phyloP scores from a whole-genome alignment of 805 yeast species.

The Yarrowia osloensis region DNA sequence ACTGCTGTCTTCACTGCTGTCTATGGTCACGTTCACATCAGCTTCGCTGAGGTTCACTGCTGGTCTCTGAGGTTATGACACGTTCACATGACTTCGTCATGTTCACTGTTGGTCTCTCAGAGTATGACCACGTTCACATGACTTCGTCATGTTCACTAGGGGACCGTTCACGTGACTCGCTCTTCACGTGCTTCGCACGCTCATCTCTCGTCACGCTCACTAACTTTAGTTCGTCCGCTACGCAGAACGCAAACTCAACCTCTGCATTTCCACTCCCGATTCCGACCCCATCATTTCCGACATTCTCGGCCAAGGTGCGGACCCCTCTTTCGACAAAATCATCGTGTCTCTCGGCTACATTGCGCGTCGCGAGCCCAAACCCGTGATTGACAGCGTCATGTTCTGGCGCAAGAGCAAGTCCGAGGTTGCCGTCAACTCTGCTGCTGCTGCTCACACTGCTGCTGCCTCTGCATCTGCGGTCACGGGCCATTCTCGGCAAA shows the following conservation, averaged over 20 bases:
- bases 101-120: too few relatives aligned
- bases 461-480: conserved; percentile 40
- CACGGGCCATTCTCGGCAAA: conserved; percentile 1
- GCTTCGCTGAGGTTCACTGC: too few relatives aligned
- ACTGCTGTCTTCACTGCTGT: too few relatives aligned
- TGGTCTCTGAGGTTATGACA: too few relatives aligned
- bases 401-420: conserved; percentile 95
- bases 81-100: too few relatives aligned
- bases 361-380: conserved; percentile 86
- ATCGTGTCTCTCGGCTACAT: conserved; percentile 86
- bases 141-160: too few relatives aligned
- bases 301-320: conserved; percentile 80
- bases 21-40: too few relatives aligned
- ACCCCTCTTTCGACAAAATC: conserved; percentile 81
- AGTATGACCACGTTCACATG: too few relatives aligned
- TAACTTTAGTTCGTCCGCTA: conserved; percentile 70
- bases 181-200: neutral
- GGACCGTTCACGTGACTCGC: neutral
- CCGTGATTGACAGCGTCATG: conserved; percentile 97
- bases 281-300: conserved; percentile 80
- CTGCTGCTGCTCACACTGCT: conserved; percentile 53
- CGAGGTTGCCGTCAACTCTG: conserved; percentile 72
- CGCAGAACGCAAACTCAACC: conserved; percentile 82
- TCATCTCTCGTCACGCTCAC: neutral
- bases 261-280: conserved; percentile 65